Base-by-base conservation (phyloP, 169 alveolate species). In the Eimeria maxima region DNA sequence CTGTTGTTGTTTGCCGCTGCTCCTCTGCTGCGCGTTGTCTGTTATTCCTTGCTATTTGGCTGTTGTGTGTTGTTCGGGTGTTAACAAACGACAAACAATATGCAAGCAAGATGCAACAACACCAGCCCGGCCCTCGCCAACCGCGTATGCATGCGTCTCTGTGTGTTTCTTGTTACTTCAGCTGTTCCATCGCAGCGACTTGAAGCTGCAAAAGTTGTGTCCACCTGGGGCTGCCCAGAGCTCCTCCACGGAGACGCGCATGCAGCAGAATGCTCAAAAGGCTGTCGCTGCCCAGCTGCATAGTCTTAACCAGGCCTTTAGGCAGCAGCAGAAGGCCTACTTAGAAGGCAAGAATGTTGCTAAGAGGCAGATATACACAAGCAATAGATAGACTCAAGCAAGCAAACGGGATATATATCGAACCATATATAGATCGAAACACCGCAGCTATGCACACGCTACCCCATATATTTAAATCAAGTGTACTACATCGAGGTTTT, bases 211-310 rank as follows among this genome's bases (percentile, higher is more conserved):
- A 53, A 84, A 81, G 65, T 60, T 88, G 16, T 29, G 78, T 67
- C 89, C 96, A 7, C 60, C 47, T 33, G 78, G 27, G 5, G 53
- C 81, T 18, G 53, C 24, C 50, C 88, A 44, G 71, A 65, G 65
- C 50, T 71, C 95, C 16, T 73, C 80, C 29, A 24, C 86, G 8
- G 94, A 80, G 44, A 50, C 57, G 29, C 57, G 87, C 71, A 71
- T 89, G 84, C 93, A 88, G 92, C 86, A 45, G 18, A 95, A 95
- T 27, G 96, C 96, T 4, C 97, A 95, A 63, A 78, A 91, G 42
- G 65, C 87, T 27, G 74, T 95, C 24, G 97, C 97, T 8, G 74
- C 88, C 10, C 96, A 95, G 93, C 95, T 95, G 63, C 97, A 95
- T 89, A 87, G 81, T 53, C 50, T 95, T 27, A 74, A 44, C 44